Evolutionary conservation across 306 rosid genomes (phyloP).

Genomic region (Vigna radiata): DNA sequence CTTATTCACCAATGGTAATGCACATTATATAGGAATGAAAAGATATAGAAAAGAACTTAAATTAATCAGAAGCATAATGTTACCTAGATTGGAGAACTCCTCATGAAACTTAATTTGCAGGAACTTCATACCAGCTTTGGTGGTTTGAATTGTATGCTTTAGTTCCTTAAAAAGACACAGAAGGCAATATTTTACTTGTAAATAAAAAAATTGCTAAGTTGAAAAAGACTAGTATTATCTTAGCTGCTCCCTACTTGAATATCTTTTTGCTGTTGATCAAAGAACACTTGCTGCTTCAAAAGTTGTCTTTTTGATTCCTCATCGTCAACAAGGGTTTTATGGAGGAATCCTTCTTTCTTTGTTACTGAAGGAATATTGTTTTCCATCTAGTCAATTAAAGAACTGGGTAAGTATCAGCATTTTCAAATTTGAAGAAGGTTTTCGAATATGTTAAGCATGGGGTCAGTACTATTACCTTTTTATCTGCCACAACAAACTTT

Average conservation of each 20-base stretch:
- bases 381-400: conserved; percentile 50
- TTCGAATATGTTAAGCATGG: conserved; percentile 28
- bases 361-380: conserved; percentile 48
- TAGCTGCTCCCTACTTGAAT: conserved; percentile 61
- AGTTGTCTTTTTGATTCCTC: conserved; percentile 65
- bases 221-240: conserved; percentile 19
- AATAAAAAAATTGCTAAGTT: neutral
- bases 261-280: conserved; percentile 82
- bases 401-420: conserved; percentile 24
- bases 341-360: conserved; percentile 54
- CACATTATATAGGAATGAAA: conserved; percentile 6
- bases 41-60: conserved; percentile 2
- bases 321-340: conserved; percentile 51
- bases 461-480: conserved; percentile 54
- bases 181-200: conserved; percentile 31
- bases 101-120: conserved; percentile 87
- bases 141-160: conserved; percentile 70
- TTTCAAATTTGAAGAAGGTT: conserved; percentile 6
- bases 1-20: conserved; percentile 17
- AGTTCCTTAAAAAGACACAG: conserved; percentile 57
- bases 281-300: conserved; percentile 65
- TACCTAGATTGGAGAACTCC: conserved; percentile 89
- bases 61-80: conserved; percentile 11
- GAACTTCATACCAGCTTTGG: conserved; percentile 87
- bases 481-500: conserved; percentile 57